Percentiles rank a stretch among this genome's conserved stretches.
phyloP scores from a whole-genome alignment of 495 filamentous ascomycete species.

The Penicillium crystallinum region DNA sequence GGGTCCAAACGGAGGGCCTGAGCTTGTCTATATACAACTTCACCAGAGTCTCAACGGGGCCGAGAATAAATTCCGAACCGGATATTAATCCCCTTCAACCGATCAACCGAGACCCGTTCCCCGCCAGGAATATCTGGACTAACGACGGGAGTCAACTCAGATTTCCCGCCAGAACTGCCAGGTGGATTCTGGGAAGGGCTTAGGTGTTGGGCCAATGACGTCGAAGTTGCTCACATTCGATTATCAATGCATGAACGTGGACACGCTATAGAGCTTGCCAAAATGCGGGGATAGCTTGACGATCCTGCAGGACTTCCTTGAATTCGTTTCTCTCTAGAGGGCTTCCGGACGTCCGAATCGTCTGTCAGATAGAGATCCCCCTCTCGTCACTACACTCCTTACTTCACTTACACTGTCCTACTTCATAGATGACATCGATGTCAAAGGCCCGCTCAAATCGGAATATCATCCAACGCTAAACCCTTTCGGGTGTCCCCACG shows the following conservation, averaged over 20 bases:
- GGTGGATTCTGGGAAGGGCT: not conserved
- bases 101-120: constrained; percentile 9
- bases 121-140: not conserved
- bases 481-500: constrained; percentile 16
- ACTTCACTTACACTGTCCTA: no score
- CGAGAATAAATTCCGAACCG: constrained; percentile 10
- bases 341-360: not conserved
- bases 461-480: constrained; percentile 14
- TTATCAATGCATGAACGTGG: not conserved
- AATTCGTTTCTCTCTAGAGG: not conserved
- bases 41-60: not conserved
- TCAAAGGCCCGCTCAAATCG: constrained; percentile 23
- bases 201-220: constrained; percentile 1
- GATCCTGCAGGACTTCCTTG: not conserved
- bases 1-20: constrained; percentile 2
- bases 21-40: constrained; percentile 5
- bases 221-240: not conserved
- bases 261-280: constrained; percentile 2
- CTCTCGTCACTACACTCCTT: not conserved
- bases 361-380: no score
- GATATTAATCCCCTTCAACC: constrained; percentile 1
- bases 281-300: constrained; percentile 8
- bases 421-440: no score
- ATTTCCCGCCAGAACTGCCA: not conserved
- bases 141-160: not conserved